phyloP scores from a whole-genome alignment of 192 early-diverging fungal genomes.

The Kappamyces sp. region DNA sequence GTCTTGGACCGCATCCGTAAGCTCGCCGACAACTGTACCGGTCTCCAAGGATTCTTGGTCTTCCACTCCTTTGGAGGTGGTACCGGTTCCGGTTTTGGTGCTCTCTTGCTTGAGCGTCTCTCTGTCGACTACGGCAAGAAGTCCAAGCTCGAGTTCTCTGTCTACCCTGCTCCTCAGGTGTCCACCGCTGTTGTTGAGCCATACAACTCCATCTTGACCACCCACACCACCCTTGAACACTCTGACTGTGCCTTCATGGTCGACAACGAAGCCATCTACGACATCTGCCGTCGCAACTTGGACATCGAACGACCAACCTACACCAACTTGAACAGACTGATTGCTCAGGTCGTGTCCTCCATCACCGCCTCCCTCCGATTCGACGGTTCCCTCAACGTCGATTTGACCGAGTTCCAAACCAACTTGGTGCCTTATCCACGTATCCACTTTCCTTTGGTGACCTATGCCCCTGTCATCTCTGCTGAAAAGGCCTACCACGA shows the following conservation, averaged over 20 bases:
- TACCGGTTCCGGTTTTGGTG: constrained; percentile 98
- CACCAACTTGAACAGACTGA: constrained; percentile 94
- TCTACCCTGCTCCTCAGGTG: constrained; percentile 97
- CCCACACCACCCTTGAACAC: constrained; percentile 98
- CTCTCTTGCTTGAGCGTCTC: constrained; percentile 94
- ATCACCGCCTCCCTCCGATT: constrained; percentile 99
- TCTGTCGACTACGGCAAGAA: constrained; percentile 99
- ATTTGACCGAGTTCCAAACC: constrained; percentile 99
- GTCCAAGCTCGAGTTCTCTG: constrained; percentile 99
- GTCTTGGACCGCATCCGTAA: constrained; percentile 96
- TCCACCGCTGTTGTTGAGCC: constrained; percentile 97
- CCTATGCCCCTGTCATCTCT: constrained; percentile 90
- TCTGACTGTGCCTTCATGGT: constrained; percentile 99
- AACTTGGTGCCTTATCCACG: constrained; percentile 99
- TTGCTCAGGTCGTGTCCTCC: constrained; percentile 98
- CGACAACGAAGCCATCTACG: constrained; percentile 99
- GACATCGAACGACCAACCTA: constrained; percentile 96
- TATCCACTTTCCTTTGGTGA: constrained; percentile 97
- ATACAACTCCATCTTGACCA: constrained; percentile 99
- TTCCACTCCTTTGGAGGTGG: constrained; percentile 99
- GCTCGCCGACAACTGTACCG: constrained; percentile 95
- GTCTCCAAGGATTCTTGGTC: constrained; percentile 98
- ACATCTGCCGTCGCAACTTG: constrained; percentile 96
- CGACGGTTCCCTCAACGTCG: constrained; percentile 97
- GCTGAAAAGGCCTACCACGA: constrained; percentile 96